These are phyloP conservation scores for Thermochaetoides thermophila DNA, from an alignment of 495 filamentous ascomycete species.

Conservation along the genomic window DNA sequence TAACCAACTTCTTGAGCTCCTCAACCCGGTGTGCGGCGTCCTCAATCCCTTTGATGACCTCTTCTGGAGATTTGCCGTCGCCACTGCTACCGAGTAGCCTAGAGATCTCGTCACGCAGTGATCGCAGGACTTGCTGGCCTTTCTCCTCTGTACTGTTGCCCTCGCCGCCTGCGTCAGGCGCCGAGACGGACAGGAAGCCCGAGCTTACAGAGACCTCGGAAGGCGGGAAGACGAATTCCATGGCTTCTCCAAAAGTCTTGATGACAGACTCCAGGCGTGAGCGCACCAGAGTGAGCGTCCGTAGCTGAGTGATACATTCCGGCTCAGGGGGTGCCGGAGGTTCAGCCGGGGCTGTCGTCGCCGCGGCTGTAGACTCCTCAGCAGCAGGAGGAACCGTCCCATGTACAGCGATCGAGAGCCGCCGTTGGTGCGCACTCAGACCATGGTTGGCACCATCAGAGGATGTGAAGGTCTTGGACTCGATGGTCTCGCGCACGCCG, in stretches of 20 bases:
- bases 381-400: background rate
- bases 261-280: conserved; percentile 71
- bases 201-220: conserved; percentile 58
- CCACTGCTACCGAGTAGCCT: conserved; percentile 33
- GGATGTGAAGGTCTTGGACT: conserved; percentile 3
- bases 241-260: conserved; percentile 78
- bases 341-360: conserved; percentile 5
- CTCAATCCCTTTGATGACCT: conserved; percentile 43
- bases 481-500: conserved; percentile 21
- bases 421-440: conserved; percentile 14
- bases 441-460: background rate
- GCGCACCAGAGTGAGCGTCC: conserved; percentile 71
- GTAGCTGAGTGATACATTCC: conserved; percentile 57
- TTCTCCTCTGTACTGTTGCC: conserved; percentile 58
- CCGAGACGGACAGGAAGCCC: conserved; percentile 68
- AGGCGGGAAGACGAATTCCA: conserved; percentile 82
- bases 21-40: conserved; percentile 57
- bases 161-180: conserved; percentile 51
- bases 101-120: conserved; percentile 56
- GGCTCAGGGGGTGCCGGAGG: conserved; percentile 34
- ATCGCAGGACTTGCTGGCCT: conserved; percentile 55
- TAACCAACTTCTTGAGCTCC: conserved; percentile 51
- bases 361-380: conserved; percentile 1
- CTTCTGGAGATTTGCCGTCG: conserved; percentile 28
- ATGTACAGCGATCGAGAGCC: conserved; percentile 11